These are phyloP conservation scores for Vitis vinifera DNA, from an alignment of 164 flowering plant species.

Conservation along the genomic window ASM3070453v1 NC_081808.1:20814501-20815000, in stretches of 20 bases:
- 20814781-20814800: not conserved
- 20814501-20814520: not conserved
- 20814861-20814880: not conserved
- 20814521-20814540: slow-evolving; percentile 2
- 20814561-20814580: slow-evolving; percentile 20
- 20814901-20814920: slow-evolving; percentile 23
- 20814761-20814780: slow-evolving; percentile 12
- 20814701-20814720: slow-evolving; percentile 16
- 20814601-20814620: slow-evolving; percentile 6
- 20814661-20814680: not conserved
- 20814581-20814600: slow-evolving; percentile 13
- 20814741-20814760: slow-evolving; percentile 1
- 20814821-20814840: slow-evolving; percentile 12
- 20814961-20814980: slow-evolving; percentile 76
- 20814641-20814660: not conserved
- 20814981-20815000: slow-evolving; percentile 67
- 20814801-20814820: slow-evolving; percentile 8
- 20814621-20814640: slow-evolving; percentile 3
- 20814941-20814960: slow-evolving; percentile 64
- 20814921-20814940: slow-evolving; percentile 54
- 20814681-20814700: slow-evolving; percentile 10
- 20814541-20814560: slow-evolving; percentile 2
- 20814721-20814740: slow-evolving; percentile 1
- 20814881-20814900: slow-evolving; percentile 3
- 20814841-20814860: slow-evolving; percentile 1